Evolutionary conservation across 306 rosid genomes (phyloP).

Genomic region (Quercus aquifolioides): DNA sequence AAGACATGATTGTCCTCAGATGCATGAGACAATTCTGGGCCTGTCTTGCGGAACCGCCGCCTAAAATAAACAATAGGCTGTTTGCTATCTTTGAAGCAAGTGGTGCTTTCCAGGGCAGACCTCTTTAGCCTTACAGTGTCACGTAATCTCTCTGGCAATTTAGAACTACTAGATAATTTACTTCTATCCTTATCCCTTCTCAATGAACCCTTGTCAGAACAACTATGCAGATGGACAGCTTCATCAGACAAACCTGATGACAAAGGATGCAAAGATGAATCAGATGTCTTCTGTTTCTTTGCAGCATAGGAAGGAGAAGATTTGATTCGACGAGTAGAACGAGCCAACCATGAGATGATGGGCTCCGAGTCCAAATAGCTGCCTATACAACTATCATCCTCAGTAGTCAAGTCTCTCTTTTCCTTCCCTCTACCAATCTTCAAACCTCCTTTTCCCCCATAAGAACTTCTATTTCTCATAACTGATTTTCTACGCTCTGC

Average conservation of each 20-base stretch:
- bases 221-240: conserved; percentile 26
- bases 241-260: conserved; percentile 44
- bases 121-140: conserved; percentile 35
- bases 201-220: conserved; percentile 24
- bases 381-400: conserved; percentile 53
- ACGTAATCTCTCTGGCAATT: conserved; percentile 40
- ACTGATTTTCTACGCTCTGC: conserved; percentile 32
- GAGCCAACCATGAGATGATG: conserved; percentile 86
- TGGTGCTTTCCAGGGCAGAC: conserved; percentile 38
- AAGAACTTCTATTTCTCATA: conserved; percentile 34
- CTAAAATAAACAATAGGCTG: conserved; percentile 78
- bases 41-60: conserved; percentile 57
- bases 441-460: conserved; percentile 34
- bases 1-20: conserved; percentile 26
- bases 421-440: conserved; percentile 49
- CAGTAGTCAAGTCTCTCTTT: conserved; percentile 27
- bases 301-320: conserved; percentile 45
- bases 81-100: conserved; percentile 41
- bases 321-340: conserved; percentile 59
- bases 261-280: conserved; percentile 30
- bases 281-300: conserved; percentile 70
- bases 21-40: conserved; percentile 30
- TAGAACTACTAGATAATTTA: conserved; percentile 28
- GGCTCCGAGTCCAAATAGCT: conserved; percentile 84
- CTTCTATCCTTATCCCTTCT: conserved; percentile 34